Evolutionary conservation across 2,329 filamentous ascomycete species (phyloP).

Genomic region (Diaporthe sp.): DNA sequence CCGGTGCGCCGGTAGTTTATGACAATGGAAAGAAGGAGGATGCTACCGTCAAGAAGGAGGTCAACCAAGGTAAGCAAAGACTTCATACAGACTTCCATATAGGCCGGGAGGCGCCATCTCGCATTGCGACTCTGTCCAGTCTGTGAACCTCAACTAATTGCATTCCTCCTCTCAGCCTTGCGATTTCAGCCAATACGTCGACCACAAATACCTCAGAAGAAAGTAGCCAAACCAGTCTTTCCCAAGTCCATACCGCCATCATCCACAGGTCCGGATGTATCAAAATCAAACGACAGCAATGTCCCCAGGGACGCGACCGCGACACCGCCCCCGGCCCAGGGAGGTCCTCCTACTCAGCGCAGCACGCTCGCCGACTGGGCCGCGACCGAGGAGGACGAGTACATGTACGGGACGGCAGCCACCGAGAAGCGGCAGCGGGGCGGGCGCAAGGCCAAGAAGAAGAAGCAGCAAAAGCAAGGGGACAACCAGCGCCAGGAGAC

Average conservation of each 20-base stretch:
- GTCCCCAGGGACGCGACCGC: constrained; percentile 55
- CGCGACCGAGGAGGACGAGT: constrained; percentile 83
- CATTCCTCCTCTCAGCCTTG: constrained; percentile 66
- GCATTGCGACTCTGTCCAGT: not conserved
- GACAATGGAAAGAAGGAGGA: constrained; percentile 66
- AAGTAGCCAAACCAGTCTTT: constrained; percentile 73
- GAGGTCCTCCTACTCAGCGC: constrained; percentile 66
- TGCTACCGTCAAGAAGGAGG: constrained; percentile 69
- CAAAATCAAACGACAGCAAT: constrained; percentile 47
- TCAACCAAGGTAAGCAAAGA: constrained; percentile 55
- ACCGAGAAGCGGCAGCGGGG: constrained; percentile 80
- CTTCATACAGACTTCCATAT: not conserved
- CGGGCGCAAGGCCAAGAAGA: constrained; percentile 77
- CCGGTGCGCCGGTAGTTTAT: constrained; percentile 81
- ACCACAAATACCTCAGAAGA: constrained; percentile 75
- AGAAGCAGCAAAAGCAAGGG: constrained; percentile 78
- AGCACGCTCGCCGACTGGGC: constrained; percentile 86
- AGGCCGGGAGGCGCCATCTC: not conserved
- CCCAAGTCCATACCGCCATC: constrained; percentile 56
- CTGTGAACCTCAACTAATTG: not conserved
- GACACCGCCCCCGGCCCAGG: constrained; percentile 47
- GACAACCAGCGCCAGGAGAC: constrained; percentile 68
- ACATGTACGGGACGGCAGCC: constrained; percentile 71
- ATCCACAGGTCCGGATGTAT: constrained; percentile 45
- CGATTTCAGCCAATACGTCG: constrained; percentile 90